Evolutionary conservation across 331 rosid species (phyloP), one percentile per base, ranked within the genome.

Genomic region (Prunus yedoensis): DNA sequence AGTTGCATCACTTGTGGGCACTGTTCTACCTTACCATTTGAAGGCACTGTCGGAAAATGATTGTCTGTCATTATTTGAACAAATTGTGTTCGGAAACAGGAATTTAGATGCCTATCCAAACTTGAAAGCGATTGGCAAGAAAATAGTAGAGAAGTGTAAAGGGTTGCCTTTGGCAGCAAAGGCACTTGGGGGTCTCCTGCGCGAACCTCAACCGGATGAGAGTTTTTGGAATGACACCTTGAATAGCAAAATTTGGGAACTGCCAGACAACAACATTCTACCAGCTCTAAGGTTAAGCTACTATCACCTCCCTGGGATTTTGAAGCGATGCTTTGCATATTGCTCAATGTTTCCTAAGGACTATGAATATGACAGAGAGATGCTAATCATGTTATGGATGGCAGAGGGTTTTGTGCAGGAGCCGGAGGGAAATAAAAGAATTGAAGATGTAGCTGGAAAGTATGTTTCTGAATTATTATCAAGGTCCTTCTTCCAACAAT

Each of bases 271-370:
- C 72, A 45, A 62, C 25, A 74, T 74, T 17, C 27, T 60, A 4
- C 77, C 77, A 10, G 77, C 23, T 16, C 50, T 77, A 21, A 70
- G 76, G 75, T 47, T 77, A 57, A 77, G 81, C 63, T 77, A 77
- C 35, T 62, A 23, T 60, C 41, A 68, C 59, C 62, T 70, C 15
- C 81, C 81, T 7, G 67, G 21, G 50, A 32, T 64, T 71, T 56
- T 78, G 50, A 78, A 71, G 56, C 49, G 25, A n/a, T 78, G 77
- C 68, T 78, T 78, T 78, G 65, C 82, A 21, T 78, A 71, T 41
- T 78, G 82, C 64, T 50, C 77, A 0, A 71, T 78, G 57, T 71
- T 78, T 45, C 77, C 82, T 16, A 78, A 78, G 68, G 82, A 27
- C 60, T 72, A 71, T 63, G 58, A 56, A 71, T 62, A 62, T 64